Conservation (phyloP, 177 flowering plant genomes). For the Tripterygium wilfordii region DNA sequence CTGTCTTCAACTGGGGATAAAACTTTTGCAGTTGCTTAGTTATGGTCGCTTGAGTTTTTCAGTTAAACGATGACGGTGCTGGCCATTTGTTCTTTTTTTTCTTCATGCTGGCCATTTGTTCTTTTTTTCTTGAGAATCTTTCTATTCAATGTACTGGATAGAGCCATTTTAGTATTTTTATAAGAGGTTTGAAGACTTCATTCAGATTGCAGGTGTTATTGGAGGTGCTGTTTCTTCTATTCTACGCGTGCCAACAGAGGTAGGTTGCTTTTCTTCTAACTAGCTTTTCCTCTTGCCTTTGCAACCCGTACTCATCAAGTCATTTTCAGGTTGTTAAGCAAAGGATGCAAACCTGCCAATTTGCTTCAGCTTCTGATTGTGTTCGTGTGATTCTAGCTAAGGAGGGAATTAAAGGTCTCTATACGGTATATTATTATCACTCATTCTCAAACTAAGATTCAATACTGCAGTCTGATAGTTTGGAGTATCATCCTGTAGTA, state of each 20-base stretch:
- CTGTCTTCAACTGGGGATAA: too few species aligned
- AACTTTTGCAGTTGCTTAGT: too few species aligned
- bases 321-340: slow-evolving; percentile 69
- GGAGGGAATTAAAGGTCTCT: slow-evolving; percentile 81
- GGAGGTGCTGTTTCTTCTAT: slow-evolving; percentile 86
- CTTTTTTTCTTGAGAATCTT: too few species aligned
- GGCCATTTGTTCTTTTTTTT: too few species aligned
- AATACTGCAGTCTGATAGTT: too few species aligned
- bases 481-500: too few species aligned
- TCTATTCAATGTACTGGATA: background rate
- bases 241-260: slow-evolving; percentile 90
- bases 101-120: too few species aligned
- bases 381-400: slow-evolving; percentile 61
- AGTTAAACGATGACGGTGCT: too few species aligned
- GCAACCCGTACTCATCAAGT: background rate
- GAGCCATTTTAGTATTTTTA: background rate
- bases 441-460: too few species aligned
- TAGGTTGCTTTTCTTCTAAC: slow-evolving; percentile 14
- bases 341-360: slow-evolving; percentile 83
- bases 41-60: too few species aligned
- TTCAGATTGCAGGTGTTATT: slow-evolving; percentile 79
- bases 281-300: background rate
- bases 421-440: slow-evolving; percentile 45
- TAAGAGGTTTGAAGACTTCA: slow-evolving; percentile 7
- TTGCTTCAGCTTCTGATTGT: slow-evolving; percentile 69